Conservation (phyloP, 2,329 filamentous ascomycete genomes). For the Lecanosticta acicola region DNA sequence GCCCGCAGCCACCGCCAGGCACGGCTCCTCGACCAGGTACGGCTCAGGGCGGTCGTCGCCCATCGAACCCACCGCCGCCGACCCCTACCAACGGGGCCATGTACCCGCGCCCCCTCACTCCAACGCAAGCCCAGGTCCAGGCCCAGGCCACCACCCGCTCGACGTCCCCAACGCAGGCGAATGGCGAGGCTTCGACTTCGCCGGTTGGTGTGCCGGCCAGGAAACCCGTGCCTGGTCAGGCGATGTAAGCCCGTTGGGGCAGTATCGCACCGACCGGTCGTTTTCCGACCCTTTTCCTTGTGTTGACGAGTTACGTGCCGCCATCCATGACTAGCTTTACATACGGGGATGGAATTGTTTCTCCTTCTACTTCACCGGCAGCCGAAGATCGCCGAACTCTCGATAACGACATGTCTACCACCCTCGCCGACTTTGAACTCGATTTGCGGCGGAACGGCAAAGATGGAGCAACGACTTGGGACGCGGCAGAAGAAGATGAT, state of each 20-base stretch:
- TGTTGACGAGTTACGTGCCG: conserved; percentile 21
- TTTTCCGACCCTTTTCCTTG: conserved; percentile 18
- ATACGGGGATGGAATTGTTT: conserved; percentile 14
- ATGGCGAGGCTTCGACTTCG: conserved; percentile 12
- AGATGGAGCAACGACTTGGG: background rate
- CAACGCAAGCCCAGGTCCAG: conserved; percentile 9
- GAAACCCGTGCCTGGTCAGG: conserved; percentile 46
- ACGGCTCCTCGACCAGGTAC: conserved; percentile 19
- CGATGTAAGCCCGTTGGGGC: conserved; percentile 29
- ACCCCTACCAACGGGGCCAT: conserved; percentile 11
- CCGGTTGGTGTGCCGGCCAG: conserved; percentile 32
- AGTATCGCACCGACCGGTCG: conserved; percentile 9
- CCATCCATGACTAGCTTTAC: conserved; percentile 17
- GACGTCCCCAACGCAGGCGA: conserved; percentile 12
- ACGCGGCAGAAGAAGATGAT: background rate
- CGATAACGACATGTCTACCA: conserved; percentile 1
- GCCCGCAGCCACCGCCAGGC: conserved; percentile 53
- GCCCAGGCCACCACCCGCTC: conserved; percentile 10
- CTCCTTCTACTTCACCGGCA: conserved; percentile 15
- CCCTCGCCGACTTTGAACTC: background rate
- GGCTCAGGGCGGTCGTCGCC: conserved; percentile 31
- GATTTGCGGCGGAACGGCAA: background rate
- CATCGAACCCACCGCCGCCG: conserved; percentile 32
- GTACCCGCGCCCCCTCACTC: conserved; percentile 24
- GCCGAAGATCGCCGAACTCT: conserved; percentile 11